Base-by-base conservation (phyloP, 78 protist species). In the Corallochytrium limacisporum region DNA sequence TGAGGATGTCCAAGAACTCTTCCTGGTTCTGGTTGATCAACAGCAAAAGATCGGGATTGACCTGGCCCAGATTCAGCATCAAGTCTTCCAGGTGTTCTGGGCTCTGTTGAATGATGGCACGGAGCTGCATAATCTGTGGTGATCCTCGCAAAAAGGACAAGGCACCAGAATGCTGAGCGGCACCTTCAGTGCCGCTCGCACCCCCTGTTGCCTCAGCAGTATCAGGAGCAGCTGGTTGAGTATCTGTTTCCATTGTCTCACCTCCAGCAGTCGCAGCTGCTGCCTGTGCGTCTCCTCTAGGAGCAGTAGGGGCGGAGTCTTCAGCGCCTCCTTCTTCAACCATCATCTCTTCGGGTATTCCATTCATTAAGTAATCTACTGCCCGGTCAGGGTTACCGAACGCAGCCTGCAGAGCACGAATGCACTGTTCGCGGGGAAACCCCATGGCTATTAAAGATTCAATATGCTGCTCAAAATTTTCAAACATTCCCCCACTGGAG, bases 321-420 rank as follows among this genome's bases (percentile, higher is more conserved):
- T 42, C 47, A 13, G 47, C 47, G 13, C 24, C 47, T 42, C 24
- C 47, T 13, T 42, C 47, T 42, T 42, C 47, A 15, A 13, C 47
- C 10, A 13, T 13, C 24, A 42, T 42, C 24, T 42, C 13, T 13
- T 42, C 47, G 13, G 47, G 42, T 20, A 15, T 5, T 20, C 12
- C 67, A 15, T 10, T 65, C 61, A 81, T 39, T n/a, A 87, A 74
- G 62, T 77, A 74, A 29, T 88, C 94, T 4, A 75, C 85, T 0
- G 94, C 93, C 31, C 90, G 84, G 42, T 88, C 87, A 28, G 90
- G 82, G 68, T 88, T 88, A 51, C 84, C 83, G 67, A 69, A 88
- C 7, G 89, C 74, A 0, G 86, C 83, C 24, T 78, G 62, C 55
- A 88, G 57, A 8, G 90, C 88, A 22, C 55, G 29, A 28, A 66